Evolutionary conservation across 2,329 filamentous ascomycete species (phyloP).

Genomic region (Penicillium oxalicum): DNA sequence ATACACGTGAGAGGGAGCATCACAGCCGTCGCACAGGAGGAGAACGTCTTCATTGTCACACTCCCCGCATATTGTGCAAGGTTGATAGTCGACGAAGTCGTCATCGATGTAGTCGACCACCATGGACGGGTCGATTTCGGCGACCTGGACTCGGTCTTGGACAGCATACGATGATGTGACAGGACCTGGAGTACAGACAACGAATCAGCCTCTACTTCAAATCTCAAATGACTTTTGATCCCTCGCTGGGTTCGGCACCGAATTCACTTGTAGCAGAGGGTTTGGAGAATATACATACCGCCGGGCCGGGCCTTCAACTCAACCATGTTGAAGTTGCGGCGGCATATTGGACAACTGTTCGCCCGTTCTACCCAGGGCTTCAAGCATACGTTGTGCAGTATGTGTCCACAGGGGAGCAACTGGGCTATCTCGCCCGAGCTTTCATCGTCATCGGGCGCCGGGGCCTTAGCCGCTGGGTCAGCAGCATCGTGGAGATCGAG

Average conservation of each 20-base stretch:
- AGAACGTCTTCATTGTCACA: constrained; percentile 77
- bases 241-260: too few relatives aligned
- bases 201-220: background rate
- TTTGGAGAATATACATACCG: constrained; percentile 52
- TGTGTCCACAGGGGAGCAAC: constrained; percentile 74
- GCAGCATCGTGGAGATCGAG: constrained; percentile 30
- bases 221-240: too few relatives aligned
- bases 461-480: constrained; percentile 20
- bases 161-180: constrained; percentile 54
- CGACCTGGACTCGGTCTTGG: constrained; percentile 60
- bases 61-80: constrained; percentile 78
- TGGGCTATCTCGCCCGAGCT: constrained; percentile 53
- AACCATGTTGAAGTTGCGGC: constrained; percentile 83
- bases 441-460: constrained; percentile 34
- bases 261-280: background rate
- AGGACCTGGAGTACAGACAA: constrained; percentile 39
- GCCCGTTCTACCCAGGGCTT: constrained; percentile 93
- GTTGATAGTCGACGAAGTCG: constrained; percentile 56
- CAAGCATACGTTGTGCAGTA: constrained; percentile 87
- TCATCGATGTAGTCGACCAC: constrained; percentile 63
- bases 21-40: constrained; percentile 85
- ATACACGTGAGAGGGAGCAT: constrained; percentile 83
- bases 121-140: constrained; percentile 71
- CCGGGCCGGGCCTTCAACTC: constrained; percentile 73
- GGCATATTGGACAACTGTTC: constrained; percentile 96